Evolutionary conservation across 257 asterid species (phyloP), one percentile per base, ranked within the genome.

Genomic region (Nicotiana attenuata): DNA sequence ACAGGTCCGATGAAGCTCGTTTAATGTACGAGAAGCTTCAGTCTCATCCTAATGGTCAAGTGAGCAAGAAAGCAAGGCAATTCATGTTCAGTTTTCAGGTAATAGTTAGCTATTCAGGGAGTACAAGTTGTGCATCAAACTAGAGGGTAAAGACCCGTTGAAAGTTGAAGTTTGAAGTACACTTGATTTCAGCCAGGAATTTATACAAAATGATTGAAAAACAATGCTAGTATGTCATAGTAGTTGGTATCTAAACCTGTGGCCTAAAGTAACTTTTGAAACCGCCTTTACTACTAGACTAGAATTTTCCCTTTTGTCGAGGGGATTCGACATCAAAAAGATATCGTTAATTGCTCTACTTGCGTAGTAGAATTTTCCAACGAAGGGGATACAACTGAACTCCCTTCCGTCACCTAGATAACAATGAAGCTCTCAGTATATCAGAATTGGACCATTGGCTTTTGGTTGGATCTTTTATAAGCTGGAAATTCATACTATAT

Each of bases 1-100:
- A 76, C 91, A 96, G 98, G 88, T 33, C 88, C 56, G 86, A 86
- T 53, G 97, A 96, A 87, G 99, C 99, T 15, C 94, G 95, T 28
- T 24, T 20, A 56, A 92, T 96, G 99, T 96, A 96, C 75, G 97
- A 92, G 87, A 96, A 92, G 87, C 98, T 96, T 78, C 91, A 89
- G 86, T 89, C 95, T 77, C 98, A 94, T 85, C 97, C 99, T 13
- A 90, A 83, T 78, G 88, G 91, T 78, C 78, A 81, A 89, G 97
- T 94, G 80, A 88, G 92, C 86, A 96, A 96, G 97, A 92, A 84
- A 88, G 97, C 99, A 35, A 88, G 89, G 71, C 95, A 91, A 53
- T 86, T 94, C 33, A 76, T 73, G 84, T 92, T 88, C 78, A 73
- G 98, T 82, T 96, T 96, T 86, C 93, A 94, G 97, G 99, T 92